Evolutionary conservation across 2,329 filamentous ascomycete genomes (phyloP), one percentile per base, ranked within the genome.

Genomic region (Moelleriella libera): DNA sequence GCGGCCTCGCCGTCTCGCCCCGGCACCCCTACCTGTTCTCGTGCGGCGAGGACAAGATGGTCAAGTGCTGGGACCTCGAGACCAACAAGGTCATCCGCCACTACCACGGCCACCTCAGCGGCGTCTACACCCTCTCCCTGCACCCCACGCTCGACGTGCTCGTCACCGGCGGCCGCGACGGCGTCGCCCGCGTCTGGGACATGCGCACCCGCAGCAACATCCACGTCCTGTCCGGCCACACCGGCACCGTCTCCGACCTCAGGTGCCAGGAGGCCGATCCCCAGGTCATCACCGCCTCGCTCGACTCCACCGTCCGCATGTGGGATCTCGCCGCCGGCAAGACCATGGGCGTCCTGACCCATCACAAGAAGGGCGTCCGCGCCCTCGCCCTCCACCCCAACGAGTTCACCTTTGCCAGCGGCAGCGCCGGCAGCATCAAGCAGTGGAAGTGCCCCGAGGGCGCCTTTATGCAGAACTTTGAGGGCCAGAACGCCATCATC

Each of bases 361-460:
- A 98, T 63, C 92, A 98, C 76, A 98, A 98, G 64, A 97, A 97
- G 70, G 89, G 90, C 48, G 89, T 98, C 9, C 80, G 92, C 45
- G 82, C 84, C 3, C 74, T 98, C 10, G 79, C 87, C 9, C 75
- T 83, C 4, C 92, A 98, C 61, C 92, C 94, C 0, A 80, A 79
- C 50, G 92, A 98, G 64, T 98, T 95, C 61, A 98, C 94, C 0
- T 98, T 98, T 62, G 92, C 92, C 5, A 89, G 80, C 50, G 92
- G 85, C 42, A 94, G 88, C 58, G 89, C 90, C 0, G 85, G 85
- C 29, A 89, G 85, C 61, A 96, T 98, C 68, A 98, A 98, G 72
- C 92, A 98, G 68, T 98, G 92, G 90, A 96, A 97, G 64, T 97
- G 89, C 55, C 94, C 94, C 1, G 88, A 96, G 62, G 94, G 90